Percentiles rank a stretch among this genome's conserved stretches.
phyloP scores from a whole-genome alignment of 139 green algal genomes.

The Pseudopediastrum boryanum region DNA sequence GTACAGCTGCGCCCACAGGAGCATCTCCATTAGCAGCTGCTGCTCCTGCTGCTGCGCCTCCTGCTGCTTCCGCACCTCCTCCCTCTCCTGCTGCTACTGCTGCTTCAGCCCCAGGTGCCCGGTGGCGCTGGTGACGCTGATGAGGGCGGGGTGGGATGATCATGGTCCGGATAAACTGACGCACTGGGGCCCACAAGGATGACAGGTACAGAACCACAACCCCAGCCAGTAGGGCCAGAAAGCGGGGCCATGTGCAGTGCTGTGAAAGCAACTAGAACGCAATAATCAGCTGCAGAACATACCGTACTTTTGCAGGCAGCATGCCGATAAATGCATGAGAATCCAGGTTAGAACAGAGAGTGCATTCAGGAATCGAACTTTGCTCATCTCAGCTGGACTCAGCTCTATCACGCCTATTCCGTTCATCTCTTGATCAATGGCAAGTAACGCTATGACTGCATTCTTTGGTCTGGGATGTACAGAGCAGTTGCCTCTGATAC shows the following conservation, averaged over 20 bases:
- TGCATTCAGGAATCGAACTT: no score
- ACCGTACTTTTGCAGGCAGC: no score
- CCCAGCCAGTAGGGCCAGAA: constrained; percentile 60
- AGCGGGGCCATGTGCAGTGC: constrained; percentile 74
- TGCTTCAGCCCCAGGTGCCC: constrained; percentile 1
- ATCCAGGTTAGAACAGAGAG: no score
- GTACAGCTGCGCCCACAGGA: neutral
- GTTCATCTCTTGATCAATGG: no score
- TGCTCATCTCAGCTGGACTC: no score
- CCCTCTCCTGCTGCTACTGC: neutral
- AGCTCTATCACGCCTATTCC: no score
- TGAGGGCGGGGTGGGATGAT: constrained; percentile 19
- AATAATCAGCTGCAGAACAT: constrained; percentile 3
- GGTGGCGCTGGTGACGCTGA: constrained; percentile 4
- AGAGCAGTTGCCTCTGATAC: no score
- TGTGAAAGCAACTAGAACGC: no score
- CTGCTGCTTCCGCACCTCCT: neutral
- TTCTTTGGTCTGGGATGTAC: no score
- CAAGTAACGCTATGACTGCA: no score
- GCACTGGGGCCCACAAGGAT: constrained; percentile 54
- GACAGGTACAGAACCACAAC: constrained; percentile 65
- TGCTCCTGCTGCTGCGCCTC: neutral
- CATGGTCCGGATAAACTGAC: constrained; percentile 26
- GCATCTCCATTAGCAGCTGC: neutral
- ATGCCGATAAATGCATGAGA: no score